A percentile compares a stretch with the other conserved stretches of the same genome.
These are phyloP conservation scores for Alternaria sp. DNA, from an alignment of 2,329 filamentous ascomycete genomes.

Conservation along the genomic window DNA sequence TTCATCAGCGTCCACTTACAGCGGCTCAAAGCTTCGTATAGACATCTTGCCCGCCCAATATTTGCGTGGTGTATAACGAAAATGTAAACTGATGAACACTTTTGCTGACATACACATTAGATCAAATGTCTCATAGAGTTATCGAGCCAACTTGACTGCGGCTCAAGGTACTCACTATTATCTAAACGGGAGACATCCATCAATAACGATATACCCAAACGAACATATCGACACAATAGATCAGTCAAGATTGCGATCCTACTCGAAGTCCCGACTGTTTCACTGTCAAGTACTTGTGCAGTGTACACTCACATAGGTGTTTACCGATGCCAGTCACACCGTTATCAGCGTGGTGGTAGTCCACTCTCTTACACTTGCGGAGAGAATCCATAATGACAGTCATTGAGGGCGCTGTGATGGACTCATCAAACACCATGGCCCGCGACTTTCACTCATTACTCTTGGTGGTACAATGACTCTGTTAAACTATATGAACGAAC, in stretches of 20 bases:
- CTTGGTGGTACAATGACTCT: neutral
- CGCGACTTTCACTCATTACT: neutral
- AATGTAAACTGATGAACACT: fast-evolving
- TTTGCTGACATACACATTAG: neutral
- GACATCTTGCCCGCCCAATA: fast-evolving
- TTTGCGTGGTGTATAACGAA: neutral
- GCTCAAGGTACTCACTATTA: too few relatives aligned
- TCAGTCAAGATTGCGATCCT: neutral
- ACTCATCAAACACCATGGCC: neutral
- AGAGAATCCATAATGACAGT: neutral
- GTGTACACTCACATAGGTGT: neutral
- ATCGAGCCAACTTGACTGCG: too few relatives aligned
- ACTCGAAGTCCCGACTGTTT: neutral
- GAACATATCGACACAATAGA: too few relatives aligned
- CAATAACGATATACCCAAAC: too few relatives aligned
- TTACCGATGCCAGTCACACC: neutral
- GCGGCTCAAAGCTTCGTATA: neutral
- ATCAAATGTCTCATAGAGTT: too few relatives aligned
- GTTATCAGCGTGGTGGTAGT: neutral
- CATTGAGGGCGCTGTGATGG: neutral
- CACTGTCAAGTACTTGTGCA: neutral
- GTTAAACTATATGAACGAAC: neutral
- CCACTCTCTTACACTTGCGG: neutral
- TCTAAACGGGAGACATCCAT: too few relatives aligned
- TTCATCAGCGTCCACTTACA: too few relatives aligned